These are phyloP conservation scores for Artemisia argyi DNA, from an alignment of 129 eudicot species.

Conservation along the genomic window DNA sequence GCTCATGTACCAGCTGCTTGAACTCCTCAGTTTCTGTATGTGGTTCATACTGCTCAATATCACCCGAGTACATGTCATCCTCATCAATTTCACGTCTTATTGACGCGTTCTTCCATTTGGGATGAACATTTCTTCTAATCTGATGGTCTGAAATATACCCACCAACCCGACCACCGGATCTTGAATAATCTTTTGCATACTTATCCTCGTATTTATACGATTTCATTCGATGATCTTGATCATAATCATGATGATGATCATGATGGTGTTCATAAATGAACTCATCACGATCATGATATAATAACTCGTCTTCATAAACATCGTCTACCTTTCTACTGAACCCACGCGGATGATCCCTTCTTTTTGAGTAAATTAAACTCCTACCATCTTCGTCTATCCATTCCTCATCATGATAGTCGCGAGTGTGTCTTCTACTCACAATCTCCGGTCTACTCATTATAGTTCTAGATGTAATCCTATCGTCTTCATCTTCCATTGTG, in stretches of 20 bases:
- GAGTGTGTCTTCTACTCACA: slow-evolving; percentile 30
- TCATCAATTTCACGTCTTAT: slow-evolving; percentile 41
- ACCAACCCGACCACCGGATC: slow-evolving; percentile 29
- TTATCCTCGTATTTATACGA: slow-evolving; percentile 34
- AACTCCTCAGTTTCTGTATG: slow-evolving; percentile 48
- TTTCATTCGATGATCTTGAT: slow-evolving; percentile 29
- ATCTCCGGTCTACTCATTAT: slow-evolving; percentile 34
- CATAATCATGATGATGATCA: slow-evolving; percentile 28
- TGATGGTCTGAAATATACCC: slow-evolving; percentile 27
- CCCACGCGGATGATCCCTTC: slow-evolving; percentile 25
- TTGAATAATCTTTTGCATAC: slow-evolving; percentile 35
- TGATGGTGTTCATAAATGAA: slow-evolving; percentile 15
- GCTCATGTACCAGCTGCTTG: slow-evolving; percentile 43
- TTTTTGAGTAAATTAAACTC: slow-evolving; percentile 25
- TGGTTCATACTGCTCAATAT: slow-evolving; percentile 31
- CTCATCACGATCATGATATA: slow-evolving; percentile 36
- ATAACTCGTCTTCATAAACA: slow-evolving; percentile 32
- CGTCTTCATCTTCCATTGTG: slow-evolving; percentile 37
- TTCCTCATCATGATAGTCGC: slow-evolving; percentile 31
- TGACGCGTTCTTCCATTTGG: slow-evolving; percentile 39
- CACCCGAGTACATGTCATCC: slow-evolving; percentile 35
- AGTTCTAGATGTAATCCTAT: slow-evolving; percentile 30
- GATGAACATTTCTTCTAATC: slow-evolving; percentile 29
- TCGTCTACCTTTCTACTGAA: slow-evolving; percentile 24
- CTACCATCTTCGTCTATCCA: slow-evolving; percentile 35